These are phyloP conservation scores for Alternaria tenuissima DNA, from an alignment of 2,329 filamentous ascomycete genomes.

Conservation along the genomic window DNA sequence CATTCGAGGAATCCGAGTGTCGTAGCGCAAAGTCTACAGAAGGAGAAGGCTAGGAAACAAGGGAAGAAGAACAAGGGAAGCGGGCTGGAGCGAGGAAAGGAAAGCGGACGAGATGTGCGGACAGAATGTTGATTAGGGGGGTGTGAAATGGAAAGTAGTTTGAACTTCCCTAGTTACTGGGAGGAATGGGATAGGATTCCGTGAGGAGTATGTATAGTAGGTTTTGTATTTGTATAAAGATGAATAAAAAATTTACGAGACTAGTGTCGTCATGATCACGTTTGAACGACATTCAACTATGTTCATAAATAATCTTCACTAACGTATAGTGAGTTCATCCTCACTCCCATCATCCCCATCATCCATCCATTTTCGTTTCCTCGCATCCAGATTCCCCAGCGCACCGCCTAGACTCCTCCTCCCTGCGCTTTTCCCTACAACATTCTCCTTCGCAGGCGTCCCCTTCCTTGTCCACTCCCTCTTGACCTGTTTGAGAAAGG, in stretches of 20 bases:
- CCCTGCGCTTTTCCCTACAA: neutral
- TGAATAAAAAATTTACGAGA: neutral
- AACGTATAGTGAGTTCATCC: slow-evolving; percentile 38
- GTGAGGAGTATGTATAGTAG: neutral
- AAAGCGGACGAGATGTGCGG: neutral
- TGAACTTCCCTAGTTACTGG: neutral
- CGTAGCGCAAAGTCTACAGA: neutral
- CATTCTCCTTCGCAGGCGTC: slow-evolving; percentile 12
- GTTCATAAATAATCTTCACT: too few relatives aligned
- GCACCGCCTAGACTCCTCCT: slow-evolving; percentile 1
- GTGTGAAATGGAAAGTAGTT: neutral
- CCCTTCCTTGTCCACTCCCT: slow-evolving; percentile 31
- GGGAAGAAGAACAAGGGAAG: neutral
- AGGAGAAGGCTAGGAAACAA: neutral
- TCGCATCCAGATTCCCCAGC: neutral
- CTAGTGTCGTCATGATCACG: too few relatives aligned
- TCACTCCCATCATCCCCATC: slow-evolving; percentile 22
- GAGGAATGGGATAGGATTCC: too few relatives aligned
- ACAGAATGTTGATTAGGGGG: neutral
- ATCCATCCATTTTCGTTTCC: slow-evolving; percentile 7
- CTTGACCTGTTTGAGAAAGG: slow-evolving; percentile 32
- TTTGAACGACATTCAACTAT: neutral
- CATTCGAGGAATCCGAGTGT: slow-evolving; percentile 16
- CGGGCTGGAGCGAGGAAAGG: neutral
- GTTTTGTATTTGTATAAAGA: neutral